A percentile compares a stretch with the other conserved stretches of the same genome.
These are phyloP conservation scores for Xylariaceae sp. DNA, from an alignment of 2,329 filamentous ascomycete species.

Conservation along the genomic window DNA sequence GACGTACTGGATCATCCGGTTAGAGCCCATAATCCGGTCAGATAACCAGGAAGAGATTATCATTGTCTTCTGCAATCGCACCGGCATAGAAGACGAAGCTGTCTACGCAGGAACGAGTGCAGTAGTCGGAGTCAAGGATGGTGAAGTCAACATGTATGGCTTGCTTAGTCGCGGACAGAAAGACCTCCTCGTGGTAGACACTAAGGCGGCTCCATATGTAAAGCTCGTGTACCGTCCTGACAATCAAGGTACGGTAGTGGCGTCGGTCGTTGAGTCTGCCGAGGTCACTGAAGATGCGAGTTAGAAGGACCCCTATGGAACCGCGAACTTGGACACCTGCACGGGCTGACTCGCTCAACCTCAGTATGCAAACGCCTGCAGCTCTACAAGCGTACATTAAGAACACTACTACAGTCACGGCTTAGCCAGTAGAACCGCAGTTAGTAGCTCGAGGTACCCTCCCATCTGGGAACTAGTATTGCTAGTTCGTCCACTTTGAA, in stretches of 20 bases:
- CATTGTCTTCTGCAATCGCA: slow-evolving; percentile 74
- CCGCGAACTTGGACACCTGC: slow-evolving; percentile 11
- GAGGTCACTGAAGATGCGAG: neutral
- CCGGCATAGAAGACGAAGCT: slow-evolving; percentile 69
- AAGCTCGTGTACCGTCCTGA: slow-evolving; percentile 51
- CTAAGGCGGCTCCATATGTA: slow-evolving; percentile 52
- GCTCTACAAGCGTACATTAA: slow-evolving; percentile 2
- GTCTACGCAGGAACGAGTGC: slow-evolving; percentile 78
- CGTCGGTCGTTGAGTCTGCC: slow-evolving; percentile 12
- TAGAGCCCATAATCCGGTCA: slow-evolving; percentile 68
- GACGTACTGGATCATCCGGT: slow-evolving; percentile 75
- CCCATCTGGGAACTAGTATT: too few relatives aligned
- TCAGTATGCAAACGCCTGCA: slow-evolving; percentile 7
- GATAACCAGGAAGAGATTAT: slow-evolving; percentile 66
- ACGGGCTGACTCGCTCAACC: slow-evolving; percentile 25
- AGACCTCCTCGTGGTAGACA: slow-evolving; percentile 72
- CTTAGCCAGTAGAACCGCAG: neutral
- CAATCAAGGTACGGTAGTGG: slow-evolving; percentile 29
- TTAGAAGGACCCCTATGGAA: slow-evolving; percentile 3
- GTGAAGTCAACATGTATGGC: slow-evolving; percentile 72
- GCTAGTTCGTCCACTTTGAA: too few relatives aligned
- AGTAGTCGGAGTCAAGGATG: slow-evolving; percentile 69
- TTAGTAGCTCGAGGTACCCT: neutral
- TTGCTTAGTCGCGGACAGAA: slow-evolving; percentile 74
- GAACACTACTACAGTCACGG: neutral